Evolutionary conservation across 2,329 filamentous ascomycete genomes (phyloP).

Genomic region (Aspergillus quadricinctus): DNA sequence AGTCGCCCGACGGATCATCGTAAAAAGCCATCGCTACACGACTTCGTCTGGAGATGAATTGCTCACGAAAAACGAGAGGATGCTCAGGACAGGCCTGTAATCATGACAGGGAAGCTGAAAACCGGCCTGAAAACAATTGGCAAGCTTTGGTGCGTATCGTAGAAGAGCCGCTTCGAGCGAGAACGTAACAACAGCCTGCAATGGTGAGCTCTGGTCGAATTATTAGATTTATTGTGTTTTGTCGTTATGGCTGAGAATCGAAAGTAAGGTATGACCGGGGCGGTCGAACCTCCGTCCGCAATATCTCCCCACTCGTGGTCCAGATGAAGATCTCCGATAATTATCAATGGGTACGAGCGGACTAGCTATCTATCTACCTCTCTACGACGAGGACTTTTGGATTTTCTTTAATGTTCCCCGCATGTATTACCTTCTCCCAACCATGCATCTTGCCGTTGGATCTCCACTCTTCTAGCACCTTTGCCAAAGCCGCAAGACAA

Average conservation of each 20-base stretch:
- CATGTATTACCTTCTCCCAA: no score
- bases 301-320: background rate
- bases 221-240: background rate
- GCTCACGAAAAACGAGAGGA: no score
- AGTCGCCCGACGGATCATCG: conserved; percentile 36
- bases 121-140: background rate
- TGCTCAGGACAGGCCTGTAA: conserved; percentile 10
- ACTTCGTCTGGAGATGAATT: conserved; percentile 3
- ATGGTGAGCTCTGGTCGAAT: background rate
- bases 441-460: no score
- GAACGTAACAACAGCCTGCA: background rate
- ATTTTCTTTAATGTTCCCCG: no score
- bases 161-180: background rate
- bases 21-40: conserved; percentile 34
- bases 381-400: no score
- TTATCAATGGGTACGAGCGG: no score
- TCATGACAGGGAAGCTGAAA: conserved; percentile 12
- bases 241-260: background rate
- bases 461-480: no score
- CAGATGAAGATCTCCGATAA: background rate
- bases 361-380: no score
- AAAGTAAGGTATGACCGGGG: background rate
- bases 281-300: background rate
- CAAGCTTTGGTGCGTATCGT: background rate
- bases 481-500: no score